Evolutionary conservation across 192 early-diverging fungal species (phyloP), one percentile per base, ranked within the genome.

Genomic region (Linnemannia exigua): DNA sequence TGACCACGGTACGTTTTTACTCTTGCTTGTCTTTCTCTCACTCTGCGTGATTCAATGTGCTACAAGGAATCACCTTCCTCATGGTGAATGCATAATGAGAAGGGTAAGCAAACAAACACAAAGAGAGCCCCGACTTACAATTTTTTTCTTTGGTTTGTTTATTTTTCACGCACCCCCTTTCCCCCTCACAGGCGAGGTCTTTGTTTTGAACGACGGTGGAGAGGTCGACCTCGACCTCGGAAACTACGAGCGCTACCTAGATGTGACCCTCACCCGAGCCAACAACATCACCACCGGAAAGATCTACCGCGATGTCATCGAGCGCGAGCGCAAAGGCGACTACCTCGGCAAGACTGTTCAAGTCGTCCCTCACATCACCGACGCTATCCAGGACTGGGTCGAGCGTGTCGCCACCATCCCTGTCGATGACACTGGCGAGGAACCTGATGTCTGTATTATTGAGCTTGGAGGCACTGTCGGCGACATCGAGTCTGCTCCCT

Each of bases 201-300:
- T 99, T 90, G 97, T 99, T 14, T 88, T 99, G 36, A 94, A 99
- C 87, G 99, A 99, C 82, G 99, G 99, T 33, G 99, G 97, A 70
- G 99, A 99, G 89, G 99, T 99, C 16, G 99, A 99, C 87, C 92
- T 99, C 44, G 99, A 99, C 84, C 92, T 99, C 35, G 99, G 99
- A 71, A 99, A 99, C 91, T 99, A 99, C 88, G 99, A 99, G 92
- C 95, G 99, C 35, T 99, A 98, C 90, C 89, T 99, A 67, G 96
- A 98, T 89, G 93, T 99, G 15, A 95, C 94, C 15, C 89, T 99
- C 82, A 95, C 97, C 28, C 93, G 96, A 44, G 96, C 96, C 88
- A 99, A 99, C 94, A 99, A 99, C 89, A 99, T 99, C 79, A 99
- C 99, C 33, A 98, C 99, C 33, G 99, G 99, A 86, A 99, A 99